Evolutionary conservation across 2,329 filamentous ascomycete genomes (phyloP).

Genomic region (Fusarium sp.): DNA sequence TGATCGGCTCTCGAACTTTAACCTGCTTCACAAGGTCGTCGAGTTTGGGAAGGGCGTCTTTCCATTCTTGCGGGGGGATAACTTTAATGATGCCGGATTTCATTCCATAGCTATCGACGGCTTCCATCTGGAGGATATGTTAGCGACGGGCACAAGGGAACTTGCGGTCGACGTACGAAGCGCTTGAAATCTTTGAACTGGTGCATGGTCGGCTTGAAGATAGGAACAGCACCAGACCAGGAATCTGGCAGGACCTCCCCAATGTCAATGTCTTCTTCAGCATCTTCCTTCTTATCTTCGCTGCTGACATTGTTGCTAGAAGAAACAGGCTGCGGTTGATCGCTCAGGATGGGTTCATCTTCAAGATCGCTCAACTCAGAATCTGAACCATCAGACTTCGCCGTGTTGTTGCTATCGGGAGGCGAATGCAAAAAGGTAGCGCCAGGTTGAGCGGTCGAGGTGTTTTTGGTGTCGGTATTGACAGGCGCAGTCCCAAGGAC

Average conservation of each 20-base stretch:
- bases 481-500: slow-evolving; percentile 37
- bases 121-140: slow-evolving; percentile 67
- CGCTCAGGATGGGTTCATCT: slow-evolving; percentile 56
- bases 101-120: slow-evolving; percentile 95
- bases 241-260: slow-evolving; percentile 85
- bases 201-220: slow-evolving; percentile 94
- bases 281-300: slow-evolving; percentile 52
- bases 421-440: slow-evolving; percentile 66
- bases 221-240: slow-evolving; percentile 89
- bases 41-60: slow-evolving; percentile 76
- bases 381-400: slow-evolving; percentile 67
- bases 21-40: slow-evolving; percentile 90
- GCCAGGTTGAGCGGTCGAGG: slow-evolving; percentile 43
- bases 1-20: slow-evolving; percentile 95
- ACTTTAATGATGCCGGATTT: slow-evolving; percentile 97
- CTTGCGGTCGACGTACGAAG: slow-evolving; percentile 69
- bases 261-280: slow-evolving; percentile 72
- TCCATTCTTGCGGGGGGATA: slow-evolving; percentile 94
- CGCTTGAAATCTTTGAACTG: slow-evolving; percentile 94
- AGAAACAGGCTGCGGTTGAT: slow-evolving; percentile 39
- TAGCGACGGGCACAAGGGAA: slow-evolving; percentile 28
- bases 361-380: slow-evolving; percentile 74
- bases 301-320: slow-evolving; percentile 42
- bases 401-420: slow-evolving; percentile 68
- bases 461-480: slow-evolving; percentile 45